Evolutionary conservation across 2,329 filamentous ascomycete species (phyloP).

Genomic region (Trichoderma gracile): DNA sequence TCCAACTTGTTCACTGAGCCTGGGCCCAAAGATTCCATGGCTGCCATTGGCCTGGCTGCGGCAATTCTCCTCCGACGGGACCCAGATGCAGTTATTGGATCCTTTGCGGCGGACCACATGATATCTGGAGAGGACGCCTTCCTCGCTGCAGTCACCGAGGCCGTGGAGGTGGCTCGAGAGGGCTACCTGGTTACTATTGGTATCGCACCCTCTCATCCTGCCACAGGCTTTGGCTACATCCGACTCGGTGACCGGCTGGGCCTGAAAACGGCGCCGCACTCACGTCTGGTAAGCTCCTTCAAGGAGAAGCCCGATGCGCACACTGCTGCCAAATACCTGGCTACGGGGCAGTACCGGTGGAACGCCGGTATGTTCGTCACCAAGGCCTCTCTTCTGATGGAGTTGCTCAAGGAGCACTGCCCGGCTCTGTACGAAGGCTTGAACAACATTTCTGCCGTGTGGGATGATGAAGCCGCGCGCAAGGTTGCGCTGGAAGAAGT

Average conservation of each 20-base stretch:
- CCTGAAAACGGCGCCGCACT: slow-evolving; percentile 28
- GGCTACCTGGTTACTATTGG: slow-evolving; percentile 35
- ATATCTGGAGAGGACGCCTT: slow-evolving; percentile 35
- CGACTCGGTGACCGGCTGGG: slow-evolving; percentile 32
- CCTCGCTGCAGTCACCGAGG: slow-evolving; percentile 33
- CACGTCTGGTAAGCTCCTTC: slow-evolving; percentile 33
- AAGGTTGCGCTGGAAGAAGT: slow-evolving; percentile 31
- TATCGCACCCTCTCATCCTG: slow-evolving; percentile 34
- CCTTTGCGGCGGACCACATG: slow-evolving; percentile 35
- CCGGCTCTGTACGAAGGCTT: slow-evolving; percentile 31
- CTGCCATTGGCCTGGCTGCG: slow-evolving; percentile 34
- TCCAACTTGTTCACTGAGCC: slow-evolving; percentile 34
- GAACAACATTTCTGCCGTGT: slow-evolving; percentile 31
- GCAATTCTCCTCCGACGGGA: slow-evolving; percentile 33
- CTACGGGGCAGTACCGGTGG: slow-evolving; percentile 34
- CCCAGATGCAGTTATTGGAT: slow-evolving; percentile 33
- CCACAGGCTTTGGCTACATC: slow-evolving; percentile 34
- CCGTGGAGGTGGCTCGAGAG: slow-evolving; percentile 33
- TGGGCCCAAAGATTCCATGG: slow-evolving; percentile 35
- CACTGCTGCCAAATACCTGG: slow-evolving; percentile 34
- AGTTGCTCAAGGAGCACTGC: slow-evolving; percentile 32
- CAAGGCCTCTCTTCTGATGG: slow-evolving; percentile 34
- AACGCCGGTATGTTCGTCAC: slow-evolving; percentile 36
- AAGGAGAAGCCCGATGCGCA: slow-evolving; percentile 35
- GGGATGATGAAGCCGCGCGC: slow-evolving; percentile 32